phyloP scores from a whole-genome alignment of 2,329 filamentous ascomycete species.

The Stachybotrys elegans region DNA sequence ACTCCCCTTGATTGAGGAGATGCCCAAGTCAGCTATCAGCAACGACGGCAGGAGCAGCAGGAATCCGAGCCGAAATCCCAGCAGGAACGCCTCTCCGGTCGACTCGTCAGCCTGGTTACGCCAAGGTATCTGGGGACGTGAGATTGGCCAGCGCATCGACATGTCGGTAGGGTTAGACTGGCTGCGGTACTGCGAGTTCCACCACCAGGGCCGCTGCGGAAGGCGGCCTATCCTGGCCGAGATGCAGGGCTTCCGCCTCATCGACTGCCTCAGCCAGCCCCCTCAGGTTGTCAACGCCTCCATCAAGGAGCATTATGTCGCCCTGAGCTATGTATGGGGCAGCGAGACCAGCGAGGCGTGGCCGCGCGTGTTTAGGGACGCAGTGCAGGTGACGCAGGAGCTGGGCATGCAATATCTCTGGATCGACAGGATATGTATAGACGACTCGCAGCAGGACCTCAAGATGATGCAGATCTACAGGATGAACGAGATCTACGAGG shows the following conservation, averaged over 20 bases:
- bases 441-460: conserved; percentile 15
- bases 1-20: conserved; percentile 19
- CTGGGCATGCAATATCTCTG: conserved; percentile 31
- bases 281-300: conserved; percentile 22
- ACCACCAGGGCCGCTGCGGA: conserved; percentile 27
- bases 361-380: conserved; percentile 26
- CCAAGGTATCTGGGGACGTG: conserved; percentile 28
- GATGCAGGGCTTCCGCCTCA: conserved; percentile 24
- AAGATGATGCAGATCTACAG: conserved; percentile 23
- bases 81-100: conserved; percentile 9
- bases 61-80: too few species aligned
- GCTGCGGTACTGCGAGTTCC: conserved; percentile 27
- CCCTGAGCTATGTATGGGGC: conserved; percentile 31
- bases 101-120: conserved; percentile 20
- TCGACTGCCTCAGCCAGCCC: conserved; percentile 27
- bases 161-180: conserved; percentile 24
- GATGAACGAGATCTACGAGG: conserved; percentile 33
- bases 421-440: conserved; percentile 32
- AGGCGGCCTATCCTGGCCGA: conserved; percentile 16
- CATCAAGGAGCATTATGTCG: conserved; percentile 23
- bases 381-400: conserved; percentile 22
- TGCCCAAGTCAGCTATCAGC: conserved; percentile 11
- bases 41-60: conserved; percentile 11
- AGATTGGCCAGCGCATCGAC: conserved; percentile 22
- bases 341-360: conserved; percentile 17